These are phyloP conservation scores for Podospora conica DNA, from an alignment of 495 filamentous ascomycete genomes.

Conservation along the genomic window DNA sequence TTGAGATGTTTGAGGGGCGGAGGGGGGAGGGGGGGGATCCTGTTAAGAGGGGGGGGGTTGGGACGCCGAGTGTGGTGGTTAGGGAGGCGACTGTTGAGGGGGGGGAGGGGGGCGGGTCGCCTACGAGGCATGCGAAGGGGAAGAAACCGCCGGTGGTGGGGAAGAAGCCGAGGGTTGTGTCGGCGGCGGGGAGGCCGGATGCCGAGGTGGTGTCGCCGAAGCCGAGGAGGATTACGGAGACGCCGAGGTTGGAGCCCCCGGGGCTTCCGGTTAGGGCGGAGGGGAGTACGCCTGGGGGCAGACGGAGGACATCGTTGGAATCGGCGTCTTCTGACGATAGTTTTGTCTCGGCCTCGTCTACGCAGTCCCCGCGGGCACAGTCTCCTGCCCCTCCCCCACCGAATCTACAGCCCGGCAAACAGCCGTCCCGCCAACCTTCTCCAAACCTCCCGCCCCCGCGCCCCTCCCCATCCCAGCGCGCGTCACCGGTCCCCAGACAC, in stretches of 20 bases:
- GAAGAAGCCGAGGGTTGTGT: neutral
- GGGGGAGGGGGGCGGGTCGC: neutral
- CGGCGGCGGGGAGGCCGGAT: neutral
- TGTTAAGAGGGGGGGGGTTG: conserved; percentile 31
- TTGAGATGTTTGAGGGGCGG: conserved; percentile 53
- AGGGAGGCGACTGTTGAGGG: neutral
- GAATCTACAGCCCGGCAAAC: conserved; percentile 1
- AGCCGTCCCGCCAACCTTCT: conserved; percentile 12
- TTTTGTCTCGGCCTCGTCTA: conserved; percentile 45
- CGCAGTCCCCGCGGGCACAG: conserved; percentile 23
- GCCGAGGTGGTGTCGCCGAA: conserved; percentile 20
- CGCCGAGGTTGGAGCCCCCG: conserved; percentile 20
- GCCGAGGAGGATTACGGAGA: conserved; percentile 15
- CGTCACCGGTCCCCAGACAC: neutral
- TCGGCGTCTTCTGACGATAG: conserved; percentile 40
- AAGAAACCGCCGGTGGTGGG: neutral
- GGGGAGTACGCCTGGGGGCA: neutral
- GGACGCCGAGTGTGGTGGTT: neutral
- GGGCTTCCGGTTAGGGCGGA: neutral
- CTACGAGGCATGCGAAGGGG: neutral
- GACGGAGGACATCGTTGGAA: neutral
- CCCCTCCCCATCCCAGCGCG: neutral
- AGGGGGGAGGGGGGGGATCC: conserved; percentile 22
- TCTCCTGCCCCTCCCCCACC: conserved; percentile 20
- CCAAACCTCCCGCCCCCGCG: conserved; percentile 1